Base-by-base conservation (phyloP, 148 eudicot genomes). In the Polygonum aviculare region DNA sequence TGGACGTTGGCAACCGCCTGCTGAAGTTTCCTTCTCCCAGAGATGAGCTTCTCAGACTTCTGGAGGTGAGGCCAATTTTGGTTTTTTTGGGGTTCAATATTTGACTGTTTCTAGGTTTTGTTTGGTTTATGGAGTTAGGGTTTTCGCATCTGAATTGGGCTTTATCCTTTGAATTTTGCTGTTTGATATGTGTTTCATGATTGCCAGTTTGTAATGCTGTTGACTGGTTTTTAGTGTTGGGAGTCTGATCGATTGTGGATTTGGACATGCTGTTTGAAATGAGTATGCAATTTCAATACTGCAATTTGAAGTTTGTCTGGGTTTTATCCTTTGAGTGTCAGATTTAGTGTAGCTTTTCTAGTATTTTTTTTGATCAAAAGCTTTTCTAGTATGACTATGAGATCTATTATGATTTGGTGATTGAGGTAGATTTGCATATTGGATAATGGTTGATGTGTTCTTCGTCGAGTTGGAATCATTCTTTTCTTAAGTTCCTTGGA, bases 11-110 rank as follows among this genome's bases (percentile, higher is more conserved):
- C 51, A 65, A 31, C 14, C 69, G 44, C 72, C 51, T 76, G 19
- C 40, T 65, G 72, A 22, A 62, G 41, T 59, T 67, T 31, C 45
- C 78, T 18, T 45, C 72, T 67, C 49, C 73, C 16, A 26, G 22
- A 7, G 73, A 76, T 67, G 78, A 76, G 36, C 55, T 76, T 16
- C 59, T 76, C 9, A 76, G 15, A 38, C 73, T 16, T 75, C 69
- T 75, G 18, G 69, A 75, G 45, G 77, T 75, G 77, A 75, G 12
- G 59, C 48, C 72, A 7, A 48, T 15, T 67, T 67, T 67, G 11
- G 31, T 0, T 26, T 26, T 67, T 19, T 67, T 67, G 7, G 14
- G 71, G 15, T 67, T 63, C 7, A 63, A 31, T 7, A 16, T 3
- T 4, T 62, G 31, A 33, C 69, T 62, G 38, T 62, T 62, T 62